These are phyloP conservation scores for Nicotiana tomentosiformis DNA, from an alignment of 257 asterid genomes.

Conservation along the genomic window DNA sequence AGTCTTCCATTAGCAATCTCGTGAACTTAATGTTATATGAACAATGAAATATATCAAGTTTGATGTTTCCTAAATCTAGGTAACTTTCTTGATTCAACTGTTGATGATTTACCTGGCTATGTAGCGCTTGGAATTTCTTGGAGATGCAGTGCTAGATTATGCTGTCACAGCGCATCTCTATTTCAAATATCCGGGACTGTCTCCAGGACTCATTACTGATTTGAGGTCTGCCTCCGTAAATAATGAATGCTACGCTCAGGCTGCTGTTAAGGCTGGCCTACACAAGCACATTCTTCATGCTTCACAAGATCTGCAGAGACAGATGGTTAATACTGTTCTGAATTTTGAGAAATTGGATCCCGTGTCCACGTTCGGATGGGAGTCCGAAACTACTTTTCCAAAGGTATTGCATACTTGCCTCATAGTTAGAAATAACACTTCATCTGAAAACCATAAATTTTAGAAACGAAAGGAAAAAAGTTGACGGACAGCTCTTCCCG, in stretches of 20 bases:
- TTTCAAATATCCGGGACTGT: slow-evolving; percentile 39
- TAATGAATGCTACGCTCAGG: slow-evolving; percentile 64
- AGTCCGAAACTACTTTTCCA: slow-evolving; percentile 50
- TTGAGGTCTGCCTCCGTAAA: slow-evolving; percentile 86
- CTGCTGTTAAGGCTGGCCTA: slow-evolving; percentile 52
- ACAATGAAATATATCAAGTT: not conserved
- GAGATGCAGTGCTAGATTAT: slow-evolving; percentile 83
- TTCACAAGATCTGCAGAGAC: slow-evolving; percentile 61
- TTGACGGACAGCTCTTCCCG: not conserved
- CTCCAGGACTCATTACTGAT: slow-evolving; percentile 77
- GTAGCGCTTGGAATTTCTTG: slow-evolving; percentile 83
- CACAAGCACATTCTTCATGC: slow-evolving; percentile 64
- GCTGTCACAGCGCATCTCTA: slow-evolving; percentile 55
- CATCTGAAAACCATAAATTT: not conserved
- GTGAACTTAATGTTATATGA: not conserved
- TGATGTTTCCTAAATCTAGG: not conserved
- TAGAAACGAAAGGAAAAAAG: not conserved
- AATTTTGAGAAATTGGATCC: slow-evolving; percentile 13
- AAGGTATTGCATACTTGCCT: slow-evolving; percentile 40
- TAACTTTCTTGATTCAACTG: not conserved
- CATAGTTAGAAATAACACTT: not conserved
- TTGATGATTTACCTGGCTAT: slow-evolving; percentile 1
- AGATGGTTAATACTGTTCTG: slow-evolving; percentile 28
- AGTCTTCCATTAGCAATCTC: not conserved
- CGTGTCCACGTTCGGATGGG: slow-evolving; percentile 66